Base-by-base conservation (phyloP, 371 early-diverging fungal species). In the Dichotomocladium elegans region DNA sequence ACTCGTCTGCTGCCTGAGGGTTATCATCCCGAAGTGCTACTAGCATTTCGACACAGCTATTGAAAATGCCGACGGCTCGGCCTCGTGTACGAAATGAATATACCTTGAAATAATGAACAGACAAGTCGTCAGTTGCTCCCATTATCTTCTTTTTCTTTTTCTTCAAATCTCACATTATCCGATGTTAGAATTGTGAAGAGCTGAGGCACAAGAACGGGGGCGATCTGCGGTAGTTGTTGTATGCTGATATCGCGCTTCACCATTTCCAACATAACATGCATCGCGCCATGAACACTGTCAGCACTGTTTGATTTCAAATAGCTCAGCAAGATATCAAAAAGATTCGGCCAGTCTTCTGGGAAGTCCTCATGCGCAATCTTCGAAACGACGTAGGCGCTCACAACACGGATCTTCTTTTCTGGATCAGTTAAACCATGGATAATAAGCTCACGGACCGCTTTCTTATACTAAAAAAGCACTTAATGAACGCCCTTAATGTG, bases 271-370 rank as follows among this genome's bases (percentile, higher is more conserved):
- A 95, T 73, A 6, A 94, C 94, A 45, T 87, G 79, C 86, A 97
- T 87, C 10, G 93, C 86, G 41, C 95, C 92, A 61, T 92, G 91
- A 17, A 93, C 89, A 54, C 85, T 85, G 25, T 87, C 80, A 0
- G 82, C 63, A 24, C 81, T 75, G 50, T 83, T 87, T 27, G 80
- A 74, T 46, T 84, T 82, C 46, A 95, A 66, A 49, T 83, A 74
- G 21, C 72, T 76, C 29, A 95, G 66, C 33, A 96, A 74, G 17
- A 84, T 75, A 55, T 89, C 85, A 56, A 95, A 82, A 28, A 97
- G 77, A 37, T 89, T 83, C n/a, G 93, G 92, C 98, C 98, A 97
- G 19, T 87, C 79, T 60, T 95, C 96, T 2, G 96, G 95, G 81
- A 92, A 96, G 75, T 97, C 97, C 35, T 87, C 82, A 41, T 87